phyloP scores from a whole-genome alignment of 768 basidiomycete species.

The Galerina sulciceps region DNA sequence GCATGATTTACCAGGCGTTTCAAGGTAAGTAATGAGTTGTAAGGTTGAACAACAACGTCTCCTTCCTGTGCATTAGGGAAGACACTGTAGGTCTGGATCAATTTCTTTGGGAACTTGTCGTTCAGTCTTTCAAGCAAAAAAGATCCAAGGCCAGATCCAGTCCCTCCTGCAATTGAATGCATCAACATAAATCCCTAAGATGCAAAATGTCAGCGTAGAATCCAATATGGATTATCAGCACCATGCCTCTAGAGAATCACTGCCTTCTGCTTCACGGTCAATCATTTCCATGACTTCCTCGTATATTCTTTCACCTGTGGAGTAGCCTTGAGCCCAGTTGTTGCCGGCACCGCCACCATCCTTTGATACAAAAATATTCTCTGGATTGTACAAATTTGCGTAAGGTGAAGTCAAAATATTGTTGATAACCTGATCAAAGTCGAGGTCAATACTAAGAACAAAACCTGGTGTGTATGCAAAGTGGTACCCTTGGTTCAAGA shows the following conservation, averaged over 20 bases:
- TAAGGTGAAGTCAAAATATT: constrained; percentile 89
- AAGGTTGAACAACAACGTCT: constrained; percentile 98
- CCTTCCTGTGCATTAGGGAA: constrained; percentile 94
- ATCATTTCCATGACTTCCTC: constrained; percentile 20
- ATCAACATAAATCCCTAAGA: constrained; percentile 99
- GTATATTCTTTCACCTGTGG: constrained; percentile 73
- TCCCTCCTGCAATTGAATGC: constrained; percentile 98
- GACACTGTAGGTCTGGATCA: constrained; percentile 98
- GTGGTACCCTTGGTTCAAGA: constrained; percentile 89
- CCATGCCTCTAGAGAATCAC: constrained; percentile 15
- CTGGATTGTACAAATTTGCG: constrained; percentile 93
- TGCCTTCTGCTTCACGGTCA: constrained; percentile 16
- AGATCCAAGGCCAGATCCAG: constrained; percentile 98
- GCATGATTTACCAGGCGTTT: constrained; percentile 96
- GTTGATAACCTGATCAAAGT: constrained; percentile 80
- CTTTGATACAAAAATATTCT: constrained; percentile 95
- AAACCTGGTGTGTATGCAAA: background rate
- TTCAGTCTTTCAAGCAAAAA: constrained; percentile 95
- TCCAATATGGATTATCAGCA: too few relatives aligned
- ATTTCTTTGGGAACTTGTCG: constrained; percentile 98
- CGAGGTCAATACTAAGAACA: background rate
- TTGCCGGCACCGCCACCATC: constrained; percentile 99
- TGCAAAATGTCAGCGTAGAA: constrained; percentile 14
- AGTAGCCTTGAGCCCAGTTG: constrained; percentile 97
- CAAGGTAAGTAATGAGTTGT: constrained; percentile 92